phyloP scores from a whole-genome alignment of 2,329 filamentous ascomycete genomes.

The Cadophora luteo-olivacea region DNA sequence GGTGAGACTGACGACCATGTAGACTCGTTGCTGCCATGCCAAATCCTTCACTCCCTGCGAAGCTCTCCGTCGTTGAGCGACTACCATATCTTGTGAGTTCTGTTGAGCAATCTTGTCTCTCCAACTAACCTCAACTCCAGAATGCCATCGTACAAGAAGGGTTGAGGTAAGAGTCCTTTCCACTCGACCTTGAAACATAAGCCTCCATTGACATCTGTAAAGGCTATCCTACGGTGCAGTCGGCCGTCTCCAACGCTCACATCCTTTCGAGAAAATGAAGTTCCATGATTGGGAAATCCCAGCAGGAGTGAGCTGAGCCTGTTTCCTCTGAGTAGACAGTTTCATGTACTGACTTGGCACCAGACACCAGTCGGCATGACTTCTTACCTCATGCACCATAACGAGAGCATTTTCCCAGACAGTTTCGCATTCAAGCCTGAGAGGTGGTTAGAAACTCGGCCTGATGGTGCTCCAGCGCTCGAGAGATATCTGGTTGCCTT shows the following conservation, averaged over 20 bases:
- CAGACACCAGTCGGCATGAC: constrained; percentile 44
- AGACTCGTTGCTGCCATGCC: constrained; percentile 23
- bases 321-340: background rate
- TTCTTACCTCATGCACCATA: constrained; percentile 33
- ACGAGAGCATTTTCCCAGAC: constrained; percentile 33
- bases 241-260: constrained; percentile 28
- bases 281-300: constrained; percentile 31
- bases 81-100: constrained; percentile 35
- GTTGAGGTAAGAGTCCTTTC: constrained; percentile 5
- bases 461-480: constrained; percentile 26
- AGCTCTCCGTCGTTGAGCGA: constrained; percentile 35
- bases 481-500: constrained; percentile 37
- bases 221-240: constrained; percentile 35
- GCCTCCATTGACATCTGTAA: background rate
- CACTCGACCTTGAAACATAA: too few species aligned
- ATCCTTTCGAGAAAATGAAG: constrained; percentile 24
- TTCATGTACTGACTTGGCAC: constrained; percentile 18
- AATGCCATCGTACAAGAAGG: constrained; percentile 21
- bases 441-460: constrained; percentile 41
- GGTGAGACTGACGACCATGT: background rate
- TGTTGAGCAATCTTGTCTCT: background rate
- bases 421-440: constrained; percentile 32
- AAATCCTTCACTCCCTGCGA: constrained; percentile 6
- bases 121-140: background rate
- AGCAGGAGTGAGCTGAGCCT: constrained; percentile 17